phyloP scores from a whole-genome alignment of 2,329 filamentous ascomycete genomes.

The Aspergillus sp. region DNA sequence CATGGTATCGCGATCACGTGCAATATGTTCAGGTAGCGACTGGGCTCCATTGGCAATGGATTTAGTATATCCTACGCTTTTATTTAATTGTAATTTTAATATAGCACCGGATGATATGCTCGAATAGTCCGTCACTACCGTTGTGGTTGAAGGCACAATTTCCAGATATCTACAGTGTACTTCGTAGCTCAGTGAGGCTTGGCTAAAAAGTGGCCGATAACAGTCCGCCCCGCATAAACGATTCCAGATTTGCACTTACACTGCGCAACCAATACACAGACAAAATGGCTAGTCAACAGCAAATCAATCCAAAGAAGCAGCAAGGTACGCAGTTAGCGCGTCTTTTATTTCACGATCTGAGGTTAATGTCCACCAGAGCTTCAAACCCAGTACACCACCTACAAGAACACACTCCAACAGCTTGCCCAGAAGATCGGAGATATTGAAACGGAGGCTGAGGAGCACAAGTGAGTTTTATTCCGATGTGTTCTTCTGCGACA shows the following conservation, averaged over 20 bases:
- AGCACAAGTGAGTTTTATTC: slow-evolving; percentile 79
- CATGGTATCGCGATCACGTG: slow-evolving; percentile 26
- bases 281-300: slow-evolving; percentile 41
- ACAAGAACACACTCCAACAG: slow-evolving; percentile 76
- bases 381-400: slow-evolving; percentile 51
- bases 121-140: not conserved
- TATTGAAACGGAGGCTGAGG: slow-evolving; percentile 94
- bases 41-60: not conserved
- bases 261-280: slow-evolving; percentile 12
- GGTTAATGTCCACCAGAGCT: slow-evolving; percentile 40
- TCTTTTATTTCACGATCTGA: not conserved
- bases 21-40: not conserved
- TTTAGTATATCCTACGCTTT: not conserved
- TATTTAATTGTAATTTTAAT: not conserved
- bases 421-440: slow-evolving; percentile 96
- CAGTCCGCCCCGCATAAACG: slow-evolving; percentile 31
- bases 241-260: slow-evolving; percentile 30
- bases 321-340: slow-evolving; percentile 41
- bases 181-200: not conserved
- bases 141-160: not conserved
- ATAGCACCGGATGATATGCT: not conserved
- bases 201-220: slow-evolving; percentile 16
- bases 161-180: not conserved
- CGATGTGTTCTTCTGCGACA: not conserved
- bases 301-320: slow-evolving; percentile 46